Percentiles rank a stretch among this genome's conserved stretches.
Conservation (phyloP, 768 basidiomycete species). For the Collybiopsis luxurians region DNA sequence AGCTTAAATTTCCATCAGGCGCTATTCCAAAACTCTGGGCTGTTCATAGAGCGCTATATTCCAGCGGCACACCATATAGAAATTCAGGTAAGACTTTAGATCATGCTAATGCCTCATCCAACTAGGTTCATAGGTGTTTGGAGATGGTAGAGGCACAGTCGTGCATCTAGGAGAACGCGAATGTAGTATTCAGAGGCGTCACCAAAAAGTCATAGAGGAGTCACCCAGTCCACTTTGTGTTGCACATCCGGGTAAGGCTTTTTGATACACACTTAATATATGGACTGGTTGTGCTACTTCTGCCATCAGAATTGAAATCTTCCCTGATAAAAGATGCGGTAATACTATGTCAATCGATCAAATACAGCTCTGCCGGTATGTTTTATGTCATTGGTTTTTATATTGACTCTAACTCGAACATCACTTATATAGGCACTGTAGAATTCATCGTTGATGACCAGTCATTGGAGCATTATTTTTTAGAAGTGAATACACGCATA, state of each 20-base stretch:
- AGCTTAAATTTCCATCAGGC: constrained; percentile 22
- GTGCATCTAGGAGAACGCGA: constrained; percentile 70
- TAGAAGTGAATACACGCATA: constrained; percentile 72
- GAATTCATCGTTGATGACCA: constrained; percentile 62
- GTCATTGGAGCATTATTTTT: constrained; percentile 56
- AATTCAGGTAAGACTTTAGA: constrained; percentile 42
- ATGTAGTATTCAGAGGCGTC: constrained; percentile 65
- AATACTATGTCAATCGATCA: constrained; percentile 42
- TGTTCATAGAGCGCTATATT: constrained; percentile 63
- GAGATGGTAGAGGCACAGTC: constrained; percentile 56
- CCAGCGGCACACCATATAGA: constrained; percentile 60
- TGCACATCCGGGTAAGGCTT: constrained; percentile 37
- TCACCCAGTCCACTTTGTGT: constrained; percentile 59
- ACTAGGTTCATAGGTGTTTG: constrained; percentile 61
- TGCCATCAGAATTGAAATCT: constrained; percentile 35
- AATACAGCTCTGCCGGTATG: constrained; percentile 58
- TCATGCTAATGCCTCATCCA: not conserved
- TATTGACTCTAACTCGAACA: not conserved
- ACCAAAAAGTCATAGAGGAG: constrained; percentile 76
- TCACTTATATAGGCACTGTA: constrained; percentile 47
- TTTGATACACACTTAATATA: too few species aligned
- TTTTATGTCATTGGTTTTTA: not conserved
- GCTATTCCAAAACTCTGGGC: constrained; percentile 45
- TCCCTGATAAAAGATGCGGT: constrained; percentile 55
- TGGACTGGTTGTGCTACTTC: too few species aligned